Evolutionary conservation across 768 basidiomycete species (phyloP), one percentile per base, ranked within the genome.

Genomic region (Rhizopogon vinicolor): DNA sequence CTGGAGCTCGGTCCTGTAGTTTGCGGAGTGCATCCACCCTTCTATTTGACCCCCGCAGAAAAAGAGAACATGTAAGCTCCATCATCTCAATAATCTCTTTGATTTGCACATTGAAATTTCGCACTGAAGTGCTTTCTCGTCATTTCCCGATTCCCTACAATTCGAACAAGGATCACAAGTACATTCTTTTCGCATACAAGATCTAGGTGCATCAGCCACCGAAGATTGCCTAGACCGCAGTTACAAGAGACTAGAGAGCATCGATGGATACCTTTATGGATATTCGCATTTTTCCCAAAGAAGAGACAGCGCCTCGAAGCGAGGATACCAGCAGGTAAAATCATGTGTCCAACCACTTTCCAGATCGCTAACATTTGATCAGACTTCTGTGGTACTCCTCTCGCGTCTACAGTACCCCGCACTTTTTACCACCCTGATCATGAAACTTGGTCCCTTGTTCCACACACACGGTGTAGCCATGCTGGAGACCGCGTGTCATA

Each of bases 121-220:
- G 25, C 22, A 35, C 22, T 44, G 2, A 49, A 97, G 94, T 53
- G 91, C 93, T 2, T 98, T 98, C 68, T 91, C 89, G 7, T 85
- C 92, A 1, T 93, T 98, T 63, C 94, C 94, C 0, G 94, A 98
- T 65, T 93, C 93, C 0, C 72, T 85, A 1, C 85, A 91, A 53
- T 92, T 92, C 55, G 85, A 90, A 44, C 86, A 95, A 65, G 93
- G 93, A 6, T 84, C 85, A 0, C 85, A 91, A 64, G 77, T 80
- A 1, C 93, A 96, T 68, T 93, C 91, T 0, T 96, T 96, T 74
- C 85, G 93, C 49, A 82, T 96, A 52, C 83, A 91, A 49, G 78
- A 79, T 62, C 75, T 78, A 51, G 61, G 69, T 5, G 53, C 58
- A 39, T 58, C 70, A 0, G 13, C 58, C 9, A 55, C 61, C 52